Evolutionary conservation across 1,284 basidiomycete species (phyloP), one percentile per base, ranked within the genome.

Genomic region (Malassezia pachydermatis): DNA sequence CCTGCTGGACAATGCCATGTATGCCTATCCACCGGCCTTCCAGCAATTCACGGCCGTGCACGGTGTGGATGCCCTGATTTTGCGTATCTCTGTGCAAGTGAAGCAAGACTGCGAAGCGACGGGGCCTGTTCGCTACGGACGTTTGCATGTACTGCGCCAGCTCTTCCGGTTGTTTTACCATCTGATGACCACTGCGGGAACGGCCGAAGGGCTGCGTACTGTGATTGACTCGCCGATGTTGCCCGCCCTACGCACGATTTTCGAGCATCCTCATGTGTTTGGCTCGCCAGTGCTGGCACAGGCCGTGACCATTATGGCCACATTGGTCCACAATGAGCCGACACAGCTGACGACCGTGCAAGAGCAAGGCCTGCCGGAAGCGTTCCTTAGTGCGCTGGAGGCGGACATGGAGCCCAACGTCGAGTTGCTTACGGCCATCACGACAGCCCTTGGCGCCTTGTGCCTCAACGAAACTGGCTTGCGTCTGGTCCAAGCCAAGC

Each of bases 311-410:
- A 86, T 95, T 70, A 89, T 95, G 83, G 83, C 92, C 5, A 90
- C 89, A 0, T 96, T 99, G 72, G 84, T 98, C 14, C 92, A 99
- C 77, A 99, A 96, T 65, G 94, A 99, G 74, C 94, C 94, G 9
- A 96, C 92, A 0, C 94, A 88, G 11, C 76, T 99, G 48, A 76
- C 81, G 1, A 84, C 90, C 43, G 83, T 99, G 30, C 94, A 99
- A 73, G 94, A 99, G 73, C 80, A 82, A 40, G 81, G 84, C 22
- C 74, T 99, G 2, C 94, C 94, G 1, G 86, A 92, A 65, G 79
- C 82, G 0, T 86, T 99, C 59, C 94, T 90, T 72, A 78, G 80
- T 48, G 79, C 84, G 5, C 80, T 98, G 45, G 88, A 92, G 73
- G 76, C 77, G 30, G 84, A 84, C 13, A 79, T 95, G 41, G 89